A percentile compares a stretch with the other conserved stretches of the same genome.
phyloP scores from a whole-genome alignment of 2,329 filamentous ascomycete species.

The Fusarium sterilihyphosum region DNA sequence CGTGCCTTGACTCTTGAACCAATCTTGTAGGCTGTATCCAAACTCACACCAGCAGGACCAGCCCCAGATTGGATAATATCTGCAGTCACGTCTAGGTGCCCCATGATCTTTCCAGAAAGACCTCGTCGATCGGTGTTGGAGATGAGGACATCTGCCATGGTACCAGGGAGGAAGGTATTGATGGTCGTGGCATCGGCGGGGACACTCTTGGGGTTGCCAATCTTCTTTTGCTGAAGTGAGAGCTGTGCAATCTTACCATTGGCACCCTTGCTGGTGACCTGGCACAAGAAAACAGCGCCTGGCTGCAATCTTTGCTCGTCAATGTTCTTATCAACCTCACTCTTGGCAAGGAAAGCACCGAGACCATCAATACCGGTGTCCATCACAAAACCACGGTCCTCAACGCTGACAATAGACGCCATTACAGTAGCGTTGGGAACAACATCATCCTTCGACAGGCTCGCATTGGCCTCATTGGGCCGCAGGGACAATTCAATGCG shows the following conservation, averaged over 20 bases:
- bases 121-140: conserved; percentile 79
- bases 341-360: conserved; percentile 85
- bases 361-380: conserved; percentile 81
- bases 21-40: conserved; percentile 82
- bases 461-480: conserved; percentile 80
- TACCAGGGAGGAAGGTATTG: conserved; percentile 89
- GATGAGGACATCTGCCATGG: conserved; percentile 85
- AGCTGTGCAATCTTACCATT: conserved; percentile 89
- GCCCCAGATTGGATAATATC: conserved; percentile 89
- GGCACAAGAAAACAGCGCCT: conserved; percentile 85
- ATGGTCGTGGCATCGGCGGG: conserved; percentile 85
- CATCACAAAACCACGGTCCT: conserved; percentile 96
- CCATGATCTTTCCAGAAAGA: conserved; percentile 91
- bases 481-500: conserved; percentile 89
- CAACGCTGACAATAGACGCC: conserved; percentile 88
- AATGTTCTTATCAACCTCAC: conserved; percentile 76
- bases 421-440: conserved; percentile 82
- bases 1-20: conserved; percentile 87
- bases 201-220: conserved; percentile 72
- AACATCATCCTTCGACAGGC: conserved; percentile 77
- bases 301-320: conserved; percentile 77
- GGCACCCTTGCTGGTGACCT: conserved; percentile 78
- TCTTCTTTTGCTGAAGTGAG: conserved; percentile 75
- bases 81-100: conserved; percentile 88
- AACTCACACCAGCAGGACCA: conserved; percentile 73